Base-by-base conservation (phyloP, 2,329 filamentous ascomycete species). In the Neonectria faginata region DNA sequence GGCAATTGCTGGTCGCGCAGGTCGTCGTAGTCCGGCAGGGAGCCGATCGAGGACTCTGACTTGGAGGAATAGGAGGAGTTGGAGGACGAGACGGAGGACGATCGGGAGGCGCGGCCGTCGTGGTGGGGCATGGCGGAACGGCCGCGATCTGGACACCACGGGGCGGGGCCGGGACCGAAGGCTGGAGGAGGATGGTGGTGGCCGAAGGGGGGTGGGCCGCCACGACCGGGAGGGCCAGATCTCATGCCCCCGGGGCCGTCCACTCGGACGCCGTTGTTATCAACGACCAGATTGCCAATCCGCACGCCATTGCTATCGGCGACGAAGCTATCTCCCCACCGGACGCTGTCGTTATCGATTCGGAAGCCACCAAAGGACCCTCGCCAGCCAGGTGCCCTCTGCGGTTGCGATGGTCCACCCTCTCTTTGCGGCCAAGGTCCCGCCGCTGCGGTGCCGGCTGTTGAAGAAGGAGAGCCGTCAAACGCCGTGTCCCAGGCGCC, bases 1-100 rank as follows among this genome's bases (percentile, higher is more conserved):
- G 84, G 81, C 1, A 88, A 77, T 72, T 88, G 85, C 18, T 77
- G 70, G 57, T 83, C 82, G 12, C 74, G 75, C 2, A 89, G 77
- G 45, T 85, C 81, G 61, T 87, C 83, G 70, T 84, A 84, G 57
- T 84, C 81, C 0, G 86, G 85, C 1, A 89, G 82, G 2, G 85
- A 87, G 39, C 83, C 85, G 58, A 88, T 75, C 2, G 83, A 85
- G 0, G 78, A 80, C 3, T 68, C 75, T 1, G 78, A 80, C 20
- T 73, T 76, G 8, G 76, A 76, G 1, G 78, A 79, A 0, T 77
- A 78, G 0, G 78, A 81, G 0, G 79, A 80, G 0, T 70, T 68
- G 0, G 76, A 76, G 0, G 78, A 78, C 1, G 78, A 79, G 10
- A 75, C 76, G 0, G 77, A 80, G 0, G 76, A 79, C 0, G 79